Evolutionary conservation across 306 rosid genomes (phyloP), one percentile per base, ranked within the genome.

Genomic region (Lagenaria siceraria): DNA sequence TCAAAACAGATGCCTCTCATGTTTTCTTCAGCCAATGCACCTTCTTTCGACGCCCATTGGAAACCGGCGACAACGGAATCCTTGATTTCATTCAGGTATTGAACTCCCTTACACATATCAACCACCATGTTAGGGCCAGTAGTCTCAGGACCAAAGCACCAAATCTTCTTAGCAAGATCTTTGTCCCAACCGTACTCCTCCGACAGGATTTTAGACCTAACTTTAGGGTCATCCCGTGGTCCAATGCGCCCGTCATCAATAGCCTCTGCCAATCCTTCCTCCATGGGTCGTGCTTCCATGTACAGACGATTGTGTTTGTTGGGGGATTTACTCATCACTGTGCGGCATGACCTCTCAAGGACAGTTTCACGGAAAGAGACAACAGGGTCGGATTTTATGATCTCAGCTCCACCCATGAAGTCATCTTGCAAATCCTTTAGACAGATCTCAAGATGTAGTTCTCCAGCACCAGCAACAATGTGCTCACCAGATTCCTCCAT

Each of bases 321-420:
- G 17, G 97, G 97, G 1, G 98, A 94, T 71, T 94, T 94, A 80
- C 98, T 94, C 98, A 94, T 94, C 83, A 94, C 98, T 0, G 88
- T 88, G 22, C 95, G 94, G 84, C 82, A 33, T 0, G 98, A 94
- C 77, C 84, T 94, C 80, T 94, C 96, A 0, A 89, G 81, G 62
- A 94, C 97, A 21, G 97, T 94, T 88, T 94, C 98, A 17, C 98
- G 89, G 86, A 94, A 94, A 1, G 98, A 94, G 53, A 94, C 97
- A 33, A 91, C 93, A 1, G 98, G 98, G 52, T 94, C 97, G 43
- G 98, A 94, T 42, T 90, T 90, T 0, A 90, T 66, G 69, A 94
- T 94, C 76, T 91, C 96, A 36, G 97, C 96, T 5, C 98, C 98
- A 77, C 96, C 96, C 98, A 94, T 94, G 74, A 93, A 91, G 55